Percentiles rank a stretch among this genome's conserved stretches.
Evolutionary conservation across 495 filamentous ascomycete species (phyloP).

Genomic region (Aspergillus asperescens): DNA sequence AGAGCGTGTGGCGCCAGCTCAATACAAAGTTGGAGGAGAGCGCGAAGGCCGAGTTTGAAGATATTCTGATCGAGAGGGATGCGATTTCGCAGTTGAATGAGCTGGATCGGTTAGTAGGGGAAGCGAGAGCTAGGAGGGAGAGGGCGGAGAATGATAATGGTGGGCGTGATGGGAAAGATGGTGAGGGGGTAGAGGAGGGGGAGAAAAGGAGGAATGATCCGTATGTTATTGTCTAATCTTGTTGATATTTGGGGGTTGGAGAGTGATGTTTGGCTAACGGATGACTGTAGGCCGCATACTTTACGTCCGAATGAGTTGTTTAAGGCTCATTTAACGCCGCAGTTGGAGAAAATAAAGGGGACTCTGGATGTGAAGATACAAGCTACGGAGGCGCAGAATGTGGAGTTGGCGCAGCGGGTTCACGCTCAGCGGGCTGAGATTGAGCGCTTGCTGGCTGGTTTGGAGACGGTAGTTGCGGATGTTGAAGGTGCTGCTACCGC

Average conservation of each 20-base stretch:
- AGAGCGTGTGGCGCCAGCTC: slow-evolving; percentile 64
- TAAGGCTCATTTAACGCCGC: slow-evolving; percentile 64
- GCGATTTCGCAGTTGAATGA: slow-evolving; percentile 76
- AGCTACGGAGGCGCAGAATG: slow-evolving; percentile 59
- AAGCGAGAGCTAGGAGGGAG: slow-evolving; percentile 58
- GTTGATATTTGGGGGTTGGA: not conserved
- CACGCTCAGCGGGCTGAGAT: slow-evolving; percentile 69
- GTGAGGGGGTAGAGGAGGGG: slow-evolving; percentile 14
- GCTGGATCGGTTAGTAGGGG: slow-evolving; percentile 68
- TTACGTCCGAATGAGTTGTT: slow-evolving; percentile 64
- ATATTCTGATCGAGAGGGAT: slow-evolving; percentile 61
- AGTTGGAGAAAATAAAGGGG: slow-evolving; percentile 55
- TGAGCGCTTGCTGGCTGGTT: slow-evolving; percentile 54
- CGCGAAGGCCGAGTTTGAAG: slow-evolving; percentile 66
- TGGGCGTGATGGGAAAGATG: slow-evolving; percentile 18
- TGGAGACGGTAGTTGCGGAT: slow-evolving; percentile 66
- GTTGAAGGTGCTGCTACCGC: slow-evolving; percentile 58
- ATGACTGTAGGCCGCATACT: slow-evolving; percentile 60
- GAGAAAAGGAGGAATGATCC: slow-evolving; percentile 26
- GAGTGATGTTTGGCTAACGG: not conserved
- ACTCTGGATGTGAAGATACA: slow-evolving; percentile 58
- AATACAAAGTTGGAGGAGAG: slow-evolving; percentile 59
- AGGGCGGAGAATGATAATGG: not conserved
- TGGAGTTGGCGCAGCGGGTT: slow-evolving; percentile 54
- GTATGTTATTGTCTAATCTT: slow-evolving; percentile 31